A percentile compares a stretch with the other conserved stretches of the same genome.
phyloP scores from a whole-genome alignment of 352 stramenopile species.

The Globisporangium solare region DNA sequence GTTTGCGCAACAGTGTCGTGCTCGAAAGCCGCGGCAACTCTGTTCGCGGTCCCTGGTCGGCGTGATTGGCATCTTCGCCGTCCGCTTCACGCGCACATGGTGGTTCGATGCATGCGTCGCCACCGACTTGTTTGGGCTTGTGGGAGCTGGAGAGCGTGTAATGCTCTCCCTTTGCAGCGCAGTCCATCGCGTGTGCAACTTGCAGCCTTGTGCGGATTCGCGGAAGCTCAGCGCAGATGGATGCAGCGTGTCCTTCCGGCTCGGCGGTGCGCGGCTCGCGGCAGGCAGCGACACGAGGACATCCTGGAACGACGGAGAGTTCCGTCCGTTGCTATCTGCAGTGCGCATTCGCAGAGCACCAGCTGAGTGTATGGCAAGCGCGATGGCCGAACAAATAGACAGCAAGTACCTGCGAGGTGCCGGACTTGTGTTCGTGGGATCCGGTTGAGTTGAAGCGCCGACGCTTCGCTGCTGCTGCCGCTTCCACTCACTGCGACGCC shows the following conservation, averaged over 20 bases:
- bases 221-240: not conserved
- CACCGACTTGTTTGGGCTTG: not conserved
- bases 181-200: not conserved
- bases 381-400: not conserved
- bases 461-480: not conserved
- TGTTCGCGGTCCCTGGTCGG: not conserved
- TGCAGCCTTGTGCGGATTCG: not conserved
- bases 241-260: not conserved
- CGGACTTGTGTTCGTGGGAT: not conserved
- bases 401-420: not conserved
- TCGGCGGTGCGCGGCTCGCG: not conserved
- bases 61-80: not conserved
- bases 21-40: not conserved
- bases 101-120: not conserved
- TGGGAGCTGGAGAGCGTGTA: not conserved
- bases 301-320: conserved; percentile 12
- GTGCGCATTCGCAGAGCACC: too few species aligned
- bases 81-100: not conserved
- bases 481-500: too few species aligned
- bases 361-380: not conserved
- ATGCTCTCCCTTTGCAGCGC: not conserved
- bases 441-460: not conserved
- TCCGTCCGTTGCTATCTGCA: not conserved
- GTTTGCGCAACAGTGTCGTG: not conserved
- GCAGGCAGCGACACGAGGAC: conserved; percentile 12